phyloP scores from a whole-genome alignment of 768 basidiomycete species.

The Mycena chlorophos region DNA sequence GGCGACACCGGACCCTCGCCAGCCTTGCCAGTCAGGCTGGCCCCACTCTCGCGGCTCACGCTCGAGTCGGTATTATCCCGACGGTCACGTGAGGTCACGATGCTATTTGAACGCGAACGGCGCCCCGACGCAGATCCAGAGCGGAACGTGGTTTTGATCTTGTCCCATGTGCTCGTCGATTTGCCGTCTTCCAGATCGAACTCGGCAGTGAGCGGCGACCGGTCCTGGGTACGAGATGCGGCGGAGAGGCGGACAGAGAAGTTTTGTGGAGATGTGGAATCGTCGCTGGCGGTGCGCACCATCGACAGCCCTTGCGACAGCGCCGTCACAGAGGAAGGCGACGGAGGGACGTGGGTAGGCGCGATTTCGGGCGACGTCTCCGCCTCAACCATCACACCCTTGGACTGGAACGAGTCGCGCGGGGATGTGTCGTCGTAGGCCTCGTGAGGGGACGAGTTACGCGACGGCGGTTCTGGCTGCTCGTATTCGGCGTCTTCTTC shows the following conservation, averaged over 20 bases:
- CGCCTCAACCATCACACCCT: constrained; percentile 62
- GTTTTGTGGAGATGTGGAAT: constrained; percentile 52
- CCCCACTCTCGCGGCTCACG: constrained; percentile 74
- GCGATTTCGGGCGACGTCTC: constrained; percentile 58
- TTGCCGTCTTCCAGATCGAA: constrained; percentile 59
- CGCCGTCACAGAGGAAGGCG: constrained; percentile 49
- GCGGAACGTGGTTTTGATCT: constrained; percentile 67
- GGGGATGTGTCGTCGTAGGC: constrained; percentile 54
- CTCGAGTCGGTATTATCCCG: constrained; percentile 72
- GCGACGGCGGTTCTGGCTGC: constrained; percentile 52
- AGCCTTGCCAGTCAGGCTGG: constrained; percentile 64
- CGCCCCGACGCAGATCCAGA: constrained; percentile 67
- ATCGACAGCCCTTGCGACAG: constrained; percentile 43
- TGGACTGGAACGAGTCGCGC: constrained; percentile 57
- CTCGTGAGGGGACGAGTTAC: constrained; percentile 50
- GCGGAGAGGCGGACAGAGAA: constrained; percentile 65
- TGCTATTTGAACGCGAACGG: constrained; percentile 78
- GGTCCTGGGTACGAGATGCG: constrained; percentile 62
- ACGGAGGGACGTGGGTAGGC: constrained; percentile 46
- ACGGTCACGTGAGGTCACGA: constrained; percentile 63
- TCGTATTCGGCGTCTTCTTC: constrained; percentile 48
- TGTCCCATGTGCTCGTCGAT: constrained; percentile 68
- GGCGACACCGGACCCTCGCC: constrained; percentile 52
- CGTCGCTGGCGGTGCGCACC: constrained; percentile 41
- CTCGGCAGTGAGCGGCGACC: constrained; percentile 54